Conservation (phyloP, 164 flowering plant species). For the Vitis amurensis region DNA sequence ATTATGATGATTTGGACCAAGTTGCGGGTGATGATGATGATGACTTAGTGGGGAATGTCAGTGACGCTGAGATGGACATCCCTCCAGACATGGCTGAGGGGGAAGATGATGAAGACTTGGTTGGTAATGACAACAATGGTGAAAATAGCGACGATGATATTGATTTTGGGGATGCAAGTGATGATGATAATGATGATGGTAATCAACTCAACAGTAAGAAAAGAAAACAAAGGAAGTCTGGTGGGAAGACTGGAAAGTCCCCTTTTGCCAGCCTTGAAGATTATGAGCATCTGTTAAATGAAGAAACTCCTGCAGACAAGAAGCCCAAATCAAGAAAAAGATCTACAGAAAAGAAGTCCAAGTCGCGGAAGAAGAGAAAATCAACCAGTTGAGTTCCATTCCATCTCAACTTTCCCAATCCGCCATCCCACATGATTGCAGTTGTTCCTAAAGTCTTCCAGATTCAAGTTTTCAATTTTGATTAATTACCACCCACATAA, state of each 20-base stretch:
- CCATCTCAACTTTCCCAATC: too few relatives aligned
- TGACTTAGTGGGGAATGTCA: slow-evolving; percentile 64
- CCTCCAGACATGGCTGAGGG: slow-evolving; percentile 39
- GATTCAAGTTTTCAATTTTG: too few relatives aligned
- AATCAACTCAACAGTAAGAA: slow-evolving; percentile 18
- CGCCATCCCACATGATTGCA: too few relatives aligned
- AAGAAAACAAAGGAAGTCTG: slow-evolving; percentile 40
- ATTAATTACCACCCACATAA: too few relatives aligned
- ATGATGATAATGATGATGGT: slow-evolving; percentile 22
- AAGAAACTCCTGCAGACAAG: slow-evolving; percentile 21
- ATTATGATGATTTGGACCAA: slow-evolving; percentile 75
- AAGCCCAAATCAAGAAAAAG: slow-evolving; percentile 5
- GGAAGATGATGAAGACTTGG: slow-evolving; percentile 28
- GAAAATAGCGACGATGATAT: slow-evolving; percentile 5
- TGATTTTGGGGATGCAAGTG: slow-evolving; percentile 34
- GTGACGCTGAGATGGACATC: slow-evolving; percentile 58
- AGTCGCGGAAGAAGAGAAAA: slow-evolving; percentile 30
- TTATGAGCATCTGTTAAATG: slow-evolving; percentile 68
- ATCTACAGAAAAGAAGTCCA: slow-evolving; percentile 18
- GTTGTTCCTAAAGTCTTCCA: too few relatives aligned
- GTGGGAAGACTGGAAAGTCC: slow-evolving; percentile 41
- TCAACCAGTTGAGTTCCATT: slow-evolving; percentile 10
- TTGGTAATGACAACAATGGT: slow-evolving; percentile 12
- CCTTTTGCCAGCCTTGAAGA: slow-evolving; percentile 97
- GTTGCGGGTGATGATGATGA: slow-evolving; percentile 78